These are phyloP conservation scores for Parachlorella kessleri DNA, from an alignment of 139 green algal genomes.

Conservation along the genomic window DNA sequence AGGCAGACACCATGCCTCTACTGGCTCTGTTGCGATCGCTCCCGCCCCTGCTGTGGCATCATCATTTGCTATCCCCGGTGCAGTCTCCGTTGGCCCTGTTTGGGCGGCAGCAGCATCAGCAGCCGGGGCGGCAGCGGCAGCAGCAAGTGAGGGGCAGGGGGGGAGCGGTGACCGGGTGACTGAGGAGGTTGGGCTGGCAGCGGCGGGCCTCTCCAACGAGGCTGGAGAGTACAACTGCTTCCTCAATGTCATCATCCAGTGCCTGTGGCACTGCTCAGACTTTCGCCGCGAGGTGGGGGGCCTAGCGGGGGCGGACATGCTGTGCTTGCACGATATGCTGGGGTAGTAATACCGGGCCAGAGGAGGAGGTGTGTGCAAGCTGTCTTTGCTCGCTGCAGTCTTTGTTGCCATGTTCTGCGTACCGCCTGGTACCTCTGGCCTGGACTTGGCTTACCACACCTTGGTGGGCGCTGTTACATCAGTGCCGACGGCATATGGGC, in stretches of 20 bases:
- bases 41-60: no score
- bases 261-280: slow-evolving; percentile 52
- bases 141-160: no score
- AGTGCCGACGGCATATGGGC: no score
- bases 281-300: slow-evolving; percentile 25
- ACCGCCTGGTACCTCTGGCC: background rate
- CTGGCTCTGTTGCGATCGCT: no score
- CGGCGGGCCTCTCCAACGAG: slow-evolving; percentile 58
- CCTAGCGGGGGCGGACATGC: background rate
- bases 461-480: background rate
- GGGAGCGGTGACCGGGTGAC: no score
- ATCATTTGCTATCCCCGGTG: no score
- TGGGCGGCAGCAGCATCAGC: no score
- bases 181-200: no score
- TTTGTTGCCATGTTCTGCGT: no score
- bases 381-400: background rate
- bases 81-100: no score
- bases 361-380: background rate
- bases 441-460: background rate
- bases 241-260: slow-evolving; percentile 90
- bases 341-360: background rate
- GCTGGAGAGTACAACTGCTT: slow-evolving; percentile 89
- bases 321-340: background rate
- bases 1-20: no score
- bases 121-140: no score